Percentiles rank a stretch among this genome's conserved stretches.
Evolutionary conservation across 129 eudicot species (phyloP).

Genomic region (Tanacetum coccineum): DNA sequence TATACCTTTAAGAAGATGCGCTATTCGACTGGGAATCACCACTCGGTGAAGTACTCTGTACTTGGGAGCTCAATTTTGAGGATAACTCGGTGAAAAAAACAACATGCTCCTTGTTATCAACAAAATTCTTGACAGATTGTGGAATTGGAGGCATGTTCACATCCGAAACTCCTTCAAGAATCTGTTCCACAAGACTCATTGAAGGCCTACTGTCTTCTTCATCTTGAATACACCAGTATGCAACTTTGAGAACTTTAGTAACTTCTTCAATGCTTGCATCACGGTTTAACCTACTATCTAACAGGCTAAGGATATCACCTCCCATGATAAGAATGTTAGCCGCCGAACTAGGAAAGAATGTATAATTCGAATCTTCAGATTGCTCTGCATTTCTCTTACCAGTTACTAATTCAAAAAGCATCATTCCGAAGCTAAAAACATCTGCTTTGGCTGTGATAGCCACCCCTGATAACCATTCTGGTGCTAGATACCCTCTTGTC

Average conservation of each 20-base stretch:
- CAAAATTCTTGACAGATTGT: constrained; percentile 31
- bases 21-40: constrained; percentile 23
- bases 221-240: constrained; percentile 77
- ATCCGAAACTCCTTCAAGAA: constrained; percentile 64
- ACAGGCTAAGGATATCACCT: constrained; percentile 55
- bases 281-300: constrained; percentile 49
- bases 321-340: constrained; percentile 35
- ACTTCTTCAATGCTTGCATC: constrained; percentile 50
- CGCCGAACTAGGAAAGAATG: constrained; percentile 52
- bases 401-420: constrained; percentile 55
- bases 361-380: constrained; percentile 26
- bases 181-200: constrained; percentile 59
- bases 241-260: constrained; percentile 47
- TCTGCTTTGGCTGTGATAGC: constrained; percentile 74
- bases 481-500: constrained; percentile 73
- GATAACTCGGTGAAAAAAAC: constrained; percentile 41
- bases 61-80: constrained; percentile 22
- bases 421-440: constrained; percentile 76
- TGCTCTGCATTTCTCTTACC: constrained; percentile 48
- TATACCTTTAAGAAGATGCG: not conserved
- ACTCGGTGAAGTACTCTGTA: constrained; percentile 9
- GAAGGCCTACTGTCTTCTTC: constrained; percentile 58
- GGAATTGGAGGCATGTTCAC: constrained; percentile 65
- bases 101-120: constrained; percentile 22
- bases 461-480: constrained; percentile 81